Evolutionary conservation across 2,329 filamentous ascomycete genomes (phyloP), one percentile per base, ranked within the genome.

Genomic region (Nemania bipapillata): DNA sequence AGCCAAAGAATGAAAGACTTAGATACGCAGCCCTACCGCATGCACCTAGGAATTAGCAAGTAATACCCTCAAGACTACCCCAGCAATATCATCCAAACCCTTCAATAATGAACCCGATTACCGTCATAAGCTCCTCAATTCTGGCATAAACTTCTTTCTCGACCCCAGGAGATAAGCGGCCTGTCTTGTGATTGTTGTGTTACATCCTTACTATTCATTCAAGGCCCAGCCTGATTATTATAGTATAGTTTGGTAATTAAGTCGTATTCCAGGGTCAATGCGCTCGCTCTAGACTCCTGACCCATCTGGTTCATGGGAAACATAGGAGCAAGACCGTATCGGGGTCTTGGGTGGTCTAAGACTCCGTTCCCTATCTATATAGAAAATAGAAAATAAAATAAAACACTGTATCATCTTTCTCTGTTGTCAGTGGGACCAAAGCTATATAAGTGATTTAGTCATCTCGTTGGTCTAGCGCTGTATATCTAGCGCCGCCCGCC

Each of bases 391-490:
- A n/a, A n/a, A n/a, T n/a, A n/a, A 45, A 50, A 45, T 47, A 50
- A 45, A 45, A 45, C 6, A 45, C 17, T 67, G 69, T 70, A 73
- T 69, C 69, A 61, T 73, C 72, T 74, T 69, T 69, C 64, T 62
- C 66, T 61, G 45, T 59, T 47, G 35, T 63, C 15, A 52, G 54
- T 30, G 26, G 62, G 68, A 72, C 70, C 67, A 57, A 71, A 68
- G 66, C 62, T 61, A 50, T 66, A 63, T 69, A 37, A 60, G 66
- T 68, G 58, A 70, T 64, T 74, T 66, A 82, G 30, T 83, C 81
- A 22, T 82, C 81, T 50, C 77, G 74, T 62, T 84, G 82, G 37
- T 79, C 81, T 58, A 84, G 71, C 11, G 80, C 80, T 54, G 79
- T 79, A 71, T 84, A 84, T 70, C 79, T 77, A 24, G 75, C 79